Base-by-base conservation (phyloP, 495 filamentous ascomycete genomes). In the Penicillium arizonense region DNA sequence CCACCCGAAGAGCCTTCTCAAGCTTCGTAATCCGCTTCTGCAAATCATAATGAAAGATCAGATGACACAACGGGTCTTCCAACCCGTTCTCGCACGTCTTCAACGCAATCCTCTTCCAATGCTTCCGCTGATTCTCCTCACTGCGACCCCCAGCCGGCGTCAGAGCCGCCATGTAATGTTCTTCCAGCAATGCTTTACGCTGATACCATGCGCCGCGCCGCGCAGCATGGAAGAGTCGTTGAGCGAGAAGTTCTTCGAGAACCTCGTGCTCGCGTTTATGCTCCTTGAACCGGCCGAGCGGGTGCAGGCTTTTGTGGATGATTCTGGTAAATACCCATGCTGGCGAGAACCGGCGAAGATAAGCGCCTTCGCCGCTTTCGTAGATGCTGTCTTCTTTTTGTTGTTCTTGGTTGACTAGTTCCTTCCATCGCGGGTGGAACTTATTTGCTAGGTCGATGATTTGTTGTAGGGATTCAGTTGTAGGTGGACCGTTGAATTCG, bases 311-410 rank as follows among this genome's bases (percentile, higher is more conserved):
- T 71, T 97, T 97, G 69, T 97, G 91, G 13, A 96, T 78, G 55
- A 98, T 92, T 18, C 94, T 80, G 0, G 94, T 97, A 60, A 96
- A 95, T 2, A 96, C 87, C 84, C 94, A 96, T 11, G 89, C 92
- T 3, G 93, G 90, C 7, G 84, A 95, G 65, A 97, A 93, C 0
- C 92, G 88, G 32, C 94, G 87, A 0, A 98, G 76, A 62, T 98
- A 98, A 0, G 88, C 87, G 7, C 92, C 91, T 68, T 98, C 94
- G 21, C 90, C 86, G 39, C 78, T 88, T 61, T 89, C 83, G 58
- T 96, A 96, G 8, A 91, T 73, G 13, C 76, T 79, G 34, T 90
- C 82, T 72, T 96, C 92, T 62, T 89, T 92, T 12, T 73, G 77
- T 51, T 90, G 86, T 59, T 97, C 93, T 64, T 95, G 84, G 9